Conservation (phyloP, 768 basidiomycete genomes). For the Amanita pallidorosea region DNA sequence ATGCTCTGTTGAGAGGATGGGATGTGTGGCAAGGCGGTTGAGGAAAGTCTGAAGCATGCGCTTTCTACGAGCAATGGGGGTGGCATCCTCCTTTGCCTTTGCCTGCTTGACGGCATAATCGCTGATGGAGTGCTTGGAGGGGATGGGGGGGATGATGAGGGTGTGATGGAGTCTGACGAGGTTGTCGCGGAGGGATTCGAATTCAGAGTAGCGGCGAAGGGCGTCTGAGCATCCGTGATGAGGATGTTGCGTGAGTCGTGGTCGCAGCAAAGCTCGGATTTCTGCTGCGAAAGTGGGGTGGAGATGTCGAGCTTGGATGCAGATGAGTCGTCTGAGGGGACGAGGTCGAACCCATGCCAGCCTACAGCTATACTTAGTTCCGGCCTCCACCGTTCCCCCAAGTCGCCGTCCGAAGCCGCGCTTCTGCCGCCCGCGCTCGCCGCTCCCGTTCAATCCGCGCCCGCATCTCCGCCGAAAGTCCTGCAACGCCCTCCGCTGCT, state of each 20-base stretch:
- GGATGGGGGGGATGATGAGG: slow-evolving; percentile 94
- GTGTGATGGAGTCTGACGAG: slow-evolving; percentile 90
- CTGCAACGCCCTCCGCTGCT: slow-evolving; percentile 51
- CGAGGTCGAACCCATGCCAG: slow-evolving; percentile 33
- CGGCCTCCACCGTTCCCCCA: too few species aligned
- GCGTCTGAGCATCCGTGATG: slow-evolving; percentile 87
- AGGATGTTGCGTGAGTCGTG: slow-evolving; percentile 76
- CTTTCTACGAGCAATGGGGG: slow-evolving; percentile 84
- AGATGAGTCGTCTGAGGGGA: slow-evolving; percentile 43
- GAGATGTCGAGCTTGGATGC: slow-evolving; percentile 43
- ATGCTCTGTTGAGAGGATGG: slow-evolving; percentile 95
- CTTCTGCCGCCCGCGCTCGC: slow-evolving; percentile 89
- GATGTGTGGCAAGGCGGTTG: slow-evolving; percentile 81
- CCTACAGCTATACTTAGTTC: too few species aligned
- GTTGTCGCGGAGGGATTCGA: slow-evolving; percentile 81
- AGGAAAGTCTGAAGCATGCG: slow-evolving; percentile 95
- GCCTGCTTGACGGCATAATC: slow-evolving; percentile 97
- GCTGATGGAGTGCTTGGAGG: slow-evolving; percentile 89
- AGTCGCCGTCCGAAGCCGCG: slow-evolving; percentile 25
- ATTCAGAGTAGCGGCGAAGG: slow-evolving; percentile 92
- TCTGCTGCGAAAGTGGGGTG: slow-evolving; percentile 57
- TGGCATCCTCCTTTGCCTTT: slow-evolving; percentile 92
- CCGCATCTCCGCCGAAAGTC: slow-evolving; percentile 87
- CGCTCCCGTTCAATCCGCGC: slow-evolving; percentile 84
- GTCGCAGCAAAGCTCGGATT: slow-evolving; percentile 70